Base-by-base conservation (phyloP, 2,329 filamentous ascomycete species). In the Sclerotinia glacialis region DNA sequence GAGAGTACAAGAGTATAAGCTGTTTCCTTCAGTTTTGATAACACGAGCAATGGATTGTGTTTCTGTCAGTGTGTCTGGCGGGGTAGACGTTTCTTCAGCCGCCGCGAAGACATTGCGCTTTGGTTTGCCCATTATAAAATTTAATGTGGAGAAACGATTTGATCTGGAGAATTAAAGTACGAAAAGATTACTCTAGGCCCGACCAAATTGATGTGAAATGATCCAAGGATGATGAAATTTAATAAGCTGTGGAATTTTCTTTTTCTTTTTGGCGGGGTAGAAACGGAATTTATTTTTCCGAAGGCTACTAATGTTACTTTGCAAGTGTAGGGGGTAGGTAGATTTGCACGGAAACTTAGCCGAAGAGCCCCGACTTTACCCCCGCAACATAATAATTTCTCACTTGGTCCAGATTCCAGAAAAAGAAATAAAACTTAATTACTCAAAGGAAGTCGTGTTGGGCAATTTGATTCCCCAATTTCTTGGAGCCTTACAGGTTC, bases 11-110 rank as follows among this genome's bases (percentile, higher is more conserved):
- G 85, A 85, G 82, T 96, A 98, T 52, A 96, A 83, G 78, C 91
- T 96, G 80, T 97, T 97, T 71, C 94, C 94, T 72, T 93, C 89
- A 53, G 90, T 90, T 77, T 91, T 91, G 75, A 91, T 80, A 67
- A 97, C 88, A 67, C 88, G 90, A 23, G 91, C 92, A 68, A 99
- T 85, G 62, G 82, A 82, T 74, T 81, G 93, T 80, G 76, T 89
- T 77, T 76, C 80, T 77, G 79, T 87, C 76, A 81, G 88, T 82
- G 78, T 75, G 56, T 81, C 79, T 1, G 87, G 86, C 14, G 88
- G 86, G 2, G 83, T 86, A 47, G 82, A 80, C 2, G 86, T 83
- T 77, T 91, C 89, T 76, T 93, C 87, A 58, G 90, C 90, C 21
- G 91, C 91, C 26, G 91, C 91, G 67, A 89, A 85, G 65, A 95